A percentile compares a stretch with the other conserved stretches of the same genome.
Evolutionary conservation across 2,329 filamentous ascomycete species (phyloP).

Genomic region (Ascomycota sp.): DNA sequence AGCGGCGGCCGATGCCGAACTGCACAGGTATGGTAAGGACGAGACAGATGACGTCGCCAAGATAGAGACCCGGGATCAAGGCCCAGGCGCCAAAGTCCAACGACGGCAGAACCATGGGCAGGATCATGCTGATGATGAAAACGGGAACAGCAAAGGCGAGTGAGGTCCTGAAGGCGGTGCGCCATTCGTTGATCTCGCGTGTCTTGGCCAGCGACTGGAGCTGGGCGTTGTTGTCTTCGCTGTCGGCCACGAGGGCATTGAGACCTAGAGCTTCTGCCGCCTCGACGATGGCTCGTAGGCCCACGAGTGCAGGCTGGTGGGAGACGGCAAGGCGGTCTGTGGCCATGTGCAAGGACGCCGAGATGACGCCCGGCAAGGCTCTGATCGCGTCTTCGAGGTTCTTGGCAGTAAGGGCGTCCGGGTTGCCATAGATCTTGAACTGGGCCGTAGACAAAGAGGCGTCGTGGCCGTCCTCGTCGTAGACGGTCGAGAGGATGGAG

Average conservation of each 20-base stretch:
- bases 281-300: conserved; percentile 67
- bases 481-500: conserved; percentile 54
- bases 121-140: conserved; percentile 77
- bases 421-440: conserved; percentile 67
- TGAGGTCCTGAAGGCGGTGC: conserved; percentile 57
- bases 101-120: conserved; percentile 64
- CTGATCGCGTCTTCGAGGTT: conserved; percentile 49
- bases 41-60: conserved; percentile 75
- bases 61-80: conserved; percentile 55
- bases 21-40: conserved; percentile 78
- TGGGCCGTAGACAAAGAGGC: conserved; percentile 42
- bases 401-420: conserved; percentile 50
- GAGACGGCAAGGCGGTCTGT: conserved; percentile 54
- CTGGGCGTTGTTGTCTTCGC: conserved; percentile 90
- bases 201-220: conserved; percentile 92
- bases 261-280: conserved; percentile 62
- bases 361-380: conserved; percentile 48
- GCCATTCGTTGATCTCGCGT: conserved; percentile 89
- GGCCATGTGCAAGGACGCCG: conserved; percentile 53
- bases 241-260: conserved; percentile 77
- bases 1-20: conserved; percentile 87
- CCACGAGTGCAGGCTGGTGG: conserved; percentile 51
- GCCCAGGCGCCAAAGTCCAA: conserved; percentile 57
- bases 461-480: conserved; percentile 33
- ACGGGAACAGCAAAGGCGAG: conserved; percentile 73